Evolutionary conservation across 1,139 yeast species (phyloP), one percentile per base, ranked within the genome.

Genomic region (Debaryomyces udenii): DNA sequence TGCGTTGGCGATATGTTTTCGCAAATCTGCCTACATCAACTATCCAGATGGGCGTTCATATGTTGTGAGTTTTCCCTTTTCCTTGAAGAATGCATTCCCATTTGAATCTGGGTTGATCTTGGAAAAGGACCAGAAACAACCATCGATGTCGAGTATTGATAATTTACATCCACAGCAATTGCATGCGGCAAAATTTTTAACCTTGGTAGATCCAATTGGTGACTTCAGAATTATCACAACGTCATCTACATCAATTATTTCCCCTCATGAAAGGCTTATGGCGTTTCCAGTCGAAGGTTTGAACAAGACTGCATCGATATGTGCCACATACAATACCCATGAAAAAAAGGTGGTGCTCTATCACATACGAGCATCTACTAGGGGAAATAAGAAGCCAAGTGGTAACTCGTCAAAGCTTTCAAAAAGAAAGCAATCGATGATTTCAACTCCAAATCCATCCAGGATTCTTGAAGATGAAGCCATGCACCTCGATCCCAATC

Each of bases 171-270:
- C 58, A 14, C 68, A 53, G 27, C 65, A 53, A 38, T 48, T 55
- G 35, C 57, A 52, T 37, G 45, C 61, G 51, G 66, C 80, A 3
- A 71, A 75, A 38, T 81, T 86, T 50, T 65, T 85, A 45, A 76
- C 89, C 0, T 61, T 87, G 48, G 74, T 78, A 1, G 91, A 85
- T 51, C 91, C 95, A 1, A 65, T 83, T 36, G 79, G 79, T 3
- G 91, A 86, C 16, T 68, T 84, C 38, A 83, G 91, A 2, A 65
- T 78, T 4, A 78, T 87, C 3, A 78, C 82, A 0, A 80, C 93
- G 0, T 81, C 90, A 0, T 81, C 93, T 1, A 82, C 86, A 0
- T 77, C 89, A 1, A 78, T 83, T 1, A 76, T 88, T 9, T 72
- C 84, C 0, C 63, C 76, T 1, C 66, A 69, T 33, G 95, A 87